phyloP scores from a whole-genome alignment of 441 rosid species.

The Arabidopsis hybrid region DNA sequence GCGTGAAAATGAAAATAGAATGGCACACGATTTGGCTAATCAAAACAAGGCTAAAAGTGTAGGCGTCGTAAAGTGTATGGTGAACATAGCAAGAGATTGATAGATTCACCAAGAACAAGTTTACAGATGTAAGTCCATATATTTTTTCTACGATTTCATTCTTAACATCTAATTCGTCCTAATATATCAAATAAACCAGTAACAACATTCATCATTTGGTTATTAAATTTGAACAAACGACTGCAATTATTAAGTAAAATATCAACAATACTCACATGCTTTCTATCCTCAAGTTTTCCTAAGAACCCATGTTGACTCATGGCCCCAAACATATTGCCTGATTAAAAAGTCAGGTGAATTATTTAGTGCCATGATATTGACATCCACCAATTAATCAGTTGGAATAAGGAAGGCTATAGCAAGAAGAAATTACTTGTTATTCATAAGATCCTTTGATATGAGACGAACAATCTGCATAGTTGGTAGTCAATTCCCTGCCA shows the following conservation, averaged over 20 bases:
- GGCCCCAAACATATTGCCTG: constrained; percentile 98
- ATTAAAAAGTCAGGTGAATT: constrained; percentile 32
- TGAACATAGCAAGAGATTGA: neutral
- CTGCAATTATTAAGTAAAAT: constrained; percentile 2
- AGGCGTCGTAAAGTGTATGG: neutral
- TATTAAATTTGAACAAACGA: constrained; percentile 7
- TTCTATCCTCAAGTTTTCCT: constrained; percentile 95
- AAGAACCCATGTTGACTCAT: constrained; percentile 98
- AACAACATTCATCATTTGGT: too few relatives aligned
- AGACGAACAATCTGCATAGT: constrained; percentile 97
- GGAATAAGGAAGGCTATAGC: constrained; percentile 30
- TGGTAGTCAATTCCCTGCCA: constrained; percentile 96
- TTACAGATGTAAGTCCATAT: constrained; percentile 7
- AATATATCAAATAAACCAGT: constrained; percentile 23
- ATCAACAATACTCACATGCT: constrained; percentile 77
- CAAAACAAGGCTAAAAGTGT: constrained; percentile 14
- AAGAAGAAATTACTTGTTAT: constrained; percentile 73
- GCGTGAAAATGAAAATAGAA: constrained; percentile 29
- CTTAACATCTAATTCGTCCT: neutral
- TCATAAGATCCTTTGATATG: constrained; percentile 97
- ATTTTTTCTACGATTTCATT: constrained; percentile 9
- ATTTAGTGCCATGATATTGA: constrained; percentile 16
- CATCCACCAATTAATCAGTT: neutral
- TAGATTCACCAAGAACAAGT: neutral
- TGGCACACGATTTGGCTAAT: constrained; percentile 2